Conservation (phyloP, 2,329 filamentous ascomycete species). For the Chaetothyriales sp. region DNA sequence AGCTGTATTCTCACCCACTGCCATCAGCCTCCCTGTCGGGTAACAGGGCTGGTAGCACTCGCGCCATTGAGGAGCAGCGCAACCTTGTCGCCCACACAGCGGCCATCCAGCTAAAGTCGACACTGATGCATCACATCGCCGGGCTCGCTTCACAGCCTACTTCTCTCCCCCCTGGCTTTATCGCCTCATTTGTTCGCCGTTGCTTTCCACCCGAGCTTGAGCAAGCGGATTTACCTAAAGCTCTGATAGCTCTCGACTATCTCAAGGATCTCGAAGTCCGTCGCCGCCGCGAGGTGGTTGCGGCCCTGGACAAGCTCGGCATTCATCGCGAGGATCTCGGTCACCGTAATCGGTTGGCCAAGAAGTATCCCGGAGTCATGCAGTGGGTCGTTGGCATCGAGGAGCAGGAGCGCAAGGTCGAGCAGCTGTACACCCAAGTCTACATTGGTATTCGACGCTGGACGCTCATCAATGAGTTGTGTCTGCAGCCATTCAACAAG, state of each 20-base stretch:
- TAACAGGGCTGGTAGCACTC: constrained; percentile 19
- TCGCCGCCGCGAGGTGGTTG: constrained; percentile 43
- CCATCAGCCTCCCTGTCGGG: constrained; percentile 25
- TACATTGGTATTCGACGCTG: constrained; percentile 50
- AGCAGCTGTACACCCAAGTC: constrained; percentile 46
- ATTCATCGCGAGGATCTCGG: constrained; percentile 37
- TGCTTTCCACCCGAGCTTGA: constrained; percentile 44
- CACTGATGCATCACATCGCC: constrained; percentile 39
- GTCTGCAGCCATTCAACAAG: constrained; percentile 49
- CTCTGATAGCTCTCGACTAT: constrained; percentile 52
- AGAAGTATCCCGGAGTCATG: constrained; percentile 40
- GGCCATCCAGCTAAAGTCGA: constrained; percentile 30
- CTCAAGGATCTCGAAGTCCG: constrained; percentile 49
- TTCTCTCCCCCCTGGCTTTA: constrained; percentile 49
- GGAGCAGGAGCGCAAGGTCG: constrained; percentile 38
- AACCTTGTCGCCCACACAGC: constrained; percentile 19
- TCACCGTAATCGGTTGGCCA: constrained; percentile 35
- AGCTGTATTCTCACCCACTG: constrained; percentile 19
- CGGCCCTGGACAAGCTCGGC: constrained; percentile 43
- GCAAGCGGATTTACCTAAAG: constrained; percentile 51
- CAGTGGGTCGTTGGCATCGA: constrained; percentile 42
- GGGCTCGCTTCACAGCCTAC: constrained; percentile 46
- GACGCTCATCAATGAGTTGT: constrained; percentile 53
- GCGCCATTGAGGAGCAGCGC: constrained; percentile 14
- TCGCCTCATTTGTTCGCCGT: constrained; percentile 47